Base-by-base conservation (phyloP, 371 early-diverging fungal species). In the Lichtheimia hyalospora region DNA sequence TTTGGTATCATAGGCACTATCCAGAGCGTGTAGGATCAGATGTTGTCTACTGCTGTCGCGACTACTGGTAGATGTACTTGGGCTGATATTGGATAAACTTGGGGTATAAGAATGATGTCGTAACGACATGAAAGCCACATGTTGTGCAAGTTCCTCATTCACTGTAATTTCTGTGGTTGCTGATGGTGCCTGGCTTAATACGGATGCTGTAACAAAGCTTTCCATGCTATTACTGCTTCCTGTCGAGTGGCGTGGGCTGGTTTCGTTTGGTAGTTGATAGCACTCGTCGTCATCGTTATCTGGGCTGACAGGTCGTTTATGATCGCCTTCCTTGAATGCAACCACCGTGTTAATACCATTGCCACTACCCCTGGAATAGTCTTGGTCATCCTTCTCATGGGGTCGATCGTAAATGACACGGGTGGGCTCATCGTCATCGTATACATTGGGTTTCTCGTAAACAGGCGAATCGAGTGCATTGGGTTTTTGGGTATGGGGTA, bases 371-470 rank as follows among this genome's bases (percentile, higher is more conserved):
- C 39, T 49, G 20, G 49, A 39, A 34, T 13, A 24, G 8, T 48
- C 15, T 41, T 51, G 49, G 10, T 58, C 40, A 18, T 44, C 49
- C 8, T 49, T 44, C 20, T 57, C 52, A n/a, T 60, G 52, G 3
- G 58, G 51, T 21, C 49, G 51, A 41, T 49, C 52, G 52, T 43
- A 50, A 5, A 58, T 44, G n/a, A 39, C 28, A 8, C 34, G 34
- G 34, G 34, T 34, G 10, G 6, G 34, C 23, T 57, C 57, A 6
- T 55, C 53, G 23, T 61, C 63, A 7, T 67, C 68, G 52, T 67
- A 67, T 6, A 63, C 68, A 57, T 67, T 67, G 12, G 68, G 68
- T 20, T 67, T 67, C 15, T 52, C 60, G 39, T 67, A 67, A 13
- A 60, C 53, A 21, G 60, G 68, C 6, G 68, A 59, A 53, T 67